These are phyloP conservation scores for Aphanomyces euteiches DNA, from an alignment of 352 stramenopile genomes.

Conservation along the genomic window DNA sequence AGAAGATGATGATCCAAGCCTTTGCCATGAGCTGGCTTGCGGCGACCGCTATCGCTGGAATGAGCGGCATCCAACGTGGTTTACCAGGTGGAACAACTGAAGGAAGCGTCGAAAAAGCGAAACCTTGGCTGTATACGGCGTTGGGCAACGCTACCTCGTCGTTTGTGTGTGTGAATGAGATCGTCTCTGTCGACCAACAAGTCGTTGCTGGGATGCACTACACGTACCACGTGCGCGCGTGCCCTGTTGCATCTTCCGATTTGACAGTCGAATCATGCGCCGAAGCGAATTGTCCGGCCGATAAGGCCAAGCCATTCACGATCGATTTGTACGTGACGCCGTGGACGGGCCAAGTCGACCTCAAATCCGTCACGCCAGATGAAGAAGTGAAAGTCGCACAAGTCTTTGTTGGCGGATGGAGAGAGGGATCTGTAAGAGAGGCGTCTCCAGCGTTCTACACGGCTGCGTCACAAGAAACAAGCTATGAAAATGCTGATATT, in stretches of 20 bases:
- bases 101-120: slow-evolving; percentile 12
- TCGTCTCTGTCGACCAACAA: slow-evolving; percentile 43
- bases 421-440: slow-evolving; percentile 8
- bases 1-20: neutral
- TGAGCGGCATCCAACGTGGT: neutral
- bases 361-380: slow-evolving; percentile 13
- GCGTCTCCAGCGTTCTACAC: slow-evolving; percentile 14
- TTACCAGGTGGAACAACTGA: slow-evolving; percentile 8
- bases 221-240: slow-evolving; percentile 29
- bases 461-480: slow-evolving; percentile 3
- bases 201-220: slow-evolving; percentile 31
- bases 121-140: slow-evolving; percentile 15
- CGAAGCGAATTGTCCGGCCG: slow-evolving; percentile 9
- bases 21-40: neutral
- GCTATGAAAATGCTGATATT: slow-evolving; percentile 14
- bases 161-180: slow-evolving; percentile 42
- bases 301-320: neutral
- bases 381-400: slow-evolving; percentile 3
- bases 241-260: neutral
- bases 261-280: slow-evolving; percentile 9
- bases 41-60: neutral
- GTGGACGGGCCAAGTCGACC: neutral
- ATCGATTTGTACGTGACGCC: slow-evolving; percentile 15
- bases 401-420: slow-evolving; percentile 20
- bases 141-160: slow-evolving; percentile 8